Percentiles rank a stretch among this genome's conserved stretches.
phyloP scores from a whole-genome alignment of 768 basidiomycete species.

The Trametes cinnabarina region DNA sequence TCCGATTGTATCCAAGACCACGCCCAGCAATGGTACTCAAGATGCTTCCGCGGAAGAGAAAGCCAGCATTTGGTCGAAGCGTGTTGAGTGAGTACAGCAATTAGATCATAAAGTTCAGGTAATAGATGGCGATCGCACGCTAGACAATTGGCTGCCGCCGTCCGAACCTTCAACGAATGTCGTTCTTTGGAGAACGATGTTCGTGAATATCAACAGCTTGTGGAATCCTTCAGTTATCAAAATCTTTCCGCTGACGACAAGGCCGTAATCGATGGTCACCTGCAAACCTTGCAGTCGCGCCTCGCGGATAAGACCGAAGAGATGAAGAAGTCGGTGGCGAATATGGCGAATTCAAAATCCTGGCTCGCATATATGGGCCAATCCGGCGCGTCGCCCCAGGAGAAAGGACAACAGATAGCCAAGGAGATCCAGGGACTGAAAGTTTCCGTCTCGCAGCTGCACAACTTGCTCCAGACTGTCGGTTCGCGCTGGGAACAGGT shows the following conservation, averaged over 20 bases:
- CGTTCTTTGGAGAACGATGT: slow-evolving; percentile 17
- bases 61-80: slow-evolving; percentile 13
- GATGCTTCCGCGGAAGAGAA: neutral
- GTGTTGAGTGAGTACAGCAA: slow-evolving; percentile 13
- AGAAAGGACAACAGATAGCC: slow-evolving; percentile 1
- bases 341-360: slow-evolving; percentile 3
- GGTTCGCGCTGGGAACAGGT: slow-evolving; percentile 10
- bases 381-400: neutral
- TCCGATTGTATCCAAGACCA: neutral
- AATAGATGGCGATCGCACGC: neutral
- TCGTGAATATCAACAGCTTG: slow-evolving; percentile 16
- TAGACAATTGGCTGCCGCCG: slow-evolving; percentile 10
- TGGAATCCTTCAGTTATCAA: slow-evolving; percentile 17
- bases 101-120: neutral
- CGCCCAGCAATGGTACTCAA: neutral
- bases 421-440: slow-evolving; percentile 10
- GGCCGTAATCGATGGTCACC: slow-evolving; percentile 14
- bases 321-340: slow-evolving; percentile 4
- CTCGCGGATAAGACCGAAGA: slow-evolving; percentile 12
- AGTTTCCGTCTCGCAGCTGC: slow-evolving; percentile 8
- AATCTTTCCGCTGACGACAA: slow-evolving; percentile 7
- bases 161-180: slow-evolving; percentile 9
- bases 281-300: slow-evolving; percentile 6
- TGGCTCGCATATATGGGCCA: slow-evolving; percentile 10
- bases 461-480: slow-evolving; percentile 6